Evolutionary conservation across 441 rosid species (phyloP).

Genomic region (Biscutella auriculata): DNA sequence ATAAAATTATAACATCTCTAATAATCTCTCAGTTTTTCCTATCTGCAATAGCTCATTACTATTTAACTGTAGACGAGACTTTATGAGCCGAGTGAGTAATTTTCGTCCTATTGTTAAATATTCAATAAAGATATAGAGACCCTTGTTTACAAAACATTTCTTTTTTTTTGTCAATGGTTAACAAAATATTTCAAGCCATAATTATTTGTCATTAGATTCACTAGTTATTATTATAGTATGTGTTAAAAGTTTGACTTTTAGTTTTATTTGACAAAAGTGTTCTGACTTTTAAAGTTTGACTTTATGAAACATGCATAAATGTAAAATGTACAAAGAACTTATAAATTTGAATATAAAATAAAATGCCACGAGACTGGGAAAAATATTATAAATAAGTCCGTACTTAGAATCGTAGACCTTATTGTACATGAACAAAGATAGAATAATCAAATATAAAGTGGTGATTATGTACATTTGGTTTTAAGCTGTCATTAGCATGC

Average conservation of each 20-base stretch:
- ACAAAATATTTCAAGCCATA: background rate
- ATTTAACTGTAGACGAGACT: background rate
- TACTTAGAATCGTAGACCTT: conserved; percentile 17
- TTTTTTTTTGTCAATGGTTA: conserved; percentile 8
- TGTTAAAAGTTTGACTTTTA: conserved; percentile 10
- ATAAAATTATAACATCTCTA: background rate
- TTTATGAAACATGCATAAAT: conserved; percentile 7
- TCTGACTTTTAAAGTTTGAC: background rate
- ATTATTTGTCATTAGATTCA: background rate
- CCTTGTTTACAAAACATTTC: background rate
- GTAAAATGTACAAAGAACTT: background rate
- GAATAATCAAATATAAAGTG: background rate
- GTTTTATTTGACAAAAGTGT: background rate
- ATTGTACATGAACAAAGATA: background rate
- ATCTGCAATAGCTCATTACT: background rate
- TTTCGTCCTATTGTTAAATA: background rate
- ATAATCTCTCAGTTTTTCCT: no score
- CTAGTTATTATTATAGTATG: conserved; percentile 3
- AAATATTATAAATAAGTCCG: background rate
- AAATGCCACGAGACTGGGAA: background rate
- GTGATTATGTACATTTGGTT: background rate
- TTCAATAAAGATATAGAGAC: background rate
- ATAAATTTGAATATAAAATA: background rate
- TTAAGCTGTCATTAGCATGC: conserved; percentile 23
- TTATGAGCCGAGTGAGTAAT: background rate